Evolutionary conservation across 192 early-diverging fungal species (phyloP).

Genomic region (Gaertneriomyces semiglobifer): DNA sequence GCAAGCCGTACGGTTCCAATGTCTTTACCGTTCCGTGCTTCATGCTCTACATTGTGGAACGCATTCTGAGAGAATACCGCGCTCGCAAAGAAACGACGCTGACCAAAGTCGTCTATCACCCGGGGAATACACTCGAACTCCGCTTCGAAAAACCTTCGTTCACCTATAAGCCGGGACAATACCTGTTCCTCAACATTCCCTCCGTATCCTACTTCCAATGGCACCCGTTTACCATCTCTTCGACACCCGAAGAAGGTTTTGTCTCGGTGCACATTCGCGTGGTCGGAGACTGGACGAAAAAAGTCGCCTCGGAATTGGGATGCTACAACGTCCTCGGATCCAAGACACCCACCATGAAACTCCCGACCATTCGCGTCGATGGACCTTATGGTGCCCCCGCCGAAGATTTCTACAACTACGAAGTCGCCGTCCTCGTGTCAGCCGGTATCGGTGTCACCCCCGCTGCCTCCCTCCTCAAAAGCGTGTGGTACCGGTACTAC

Average conservation of each 20-base stretch:
- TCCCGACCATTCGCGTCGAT: slow-evolving; percentile 54
- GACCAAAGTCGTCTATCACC: slow-evolving; percentile 71
- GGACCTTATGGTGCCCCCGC: slow-evolving; percentile 72
- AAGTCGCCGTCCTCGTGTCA: slow-evolving; percentile 63
- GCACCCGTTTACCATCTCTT: slow-evolving; percentile 85
- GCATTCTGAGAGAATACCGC: slow-evolving; percentile 61
- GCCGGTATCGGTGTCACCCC: slow-evolving; percentile 85
- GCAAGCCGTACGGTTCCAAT: slow-evolving; percentile 37
- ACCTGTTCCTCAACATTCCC: slow-evolving; percentile 73
- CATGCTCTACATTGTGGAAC: slow-evolving; percentile 58
- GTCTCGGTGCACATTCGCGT: slow-evolving; percentile 74
- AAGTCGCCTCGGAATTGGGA: slow-evolving; percentile 60
- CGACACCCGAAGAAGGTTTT: slow-evolving; percentile 74
- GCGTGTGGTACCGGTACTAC: slow-evolving; percentile 59
- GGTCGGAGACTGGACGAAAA: slow-evolving; percentile 71
- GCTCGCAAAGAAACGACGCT: slow-evolving; percentile 55
- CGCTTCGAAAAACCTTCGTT: slow-evolving; percentile 62
- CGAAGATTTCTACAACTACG: slow-evolving; percentile 76
- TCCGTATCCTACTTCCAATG: slow-evolving; percentile 63
- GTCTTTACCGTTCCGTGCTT: slow-evolving; percentile 39
- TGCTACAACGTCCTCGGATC: slow-evolving; percentile 44
- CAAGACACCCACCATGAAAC: slow-evolving; percentile 9
- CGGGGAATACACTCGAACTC: slow-evolving; percentile 64
- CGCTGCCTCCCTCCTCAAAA: slow-evolving; percentile 68
- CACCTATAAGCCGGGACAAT: slow-evolving; percentile 63